Conservation (phyloP, 2,329 filamentous ascomycete species). For the Aspergillus udagawae region DNA sequence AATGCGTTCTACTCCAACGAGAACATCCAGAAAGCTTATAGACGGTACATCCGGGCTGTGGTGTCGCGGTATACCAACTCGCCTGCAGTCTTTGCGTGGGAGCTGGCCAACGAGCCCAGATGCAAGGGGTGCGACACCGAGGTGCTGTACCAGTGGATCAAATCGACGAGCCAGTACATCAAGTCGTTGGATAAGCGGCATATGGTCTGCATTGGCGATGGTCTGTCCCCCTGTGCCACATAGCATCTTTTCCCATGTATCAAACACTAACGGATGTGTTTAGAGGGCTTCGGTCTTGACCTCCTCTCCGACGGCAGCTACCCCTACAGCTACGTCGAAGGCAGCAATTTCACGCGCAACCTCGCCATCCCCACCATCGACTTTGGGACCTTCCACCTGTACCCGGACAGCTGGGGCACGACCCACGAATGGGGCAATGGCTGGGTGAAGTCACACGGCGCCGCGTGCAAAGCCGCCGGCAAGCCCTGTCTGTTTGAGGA, state of each 20-base stretch:
- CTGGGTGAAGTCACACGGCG: constrained; percentile 47
- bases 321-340: constrained; percentile 50
- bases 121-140: constrained; percentile 57
- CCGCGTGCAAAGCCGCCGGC: constrained; percentile 31
- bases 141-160: constrained; percentile 59
- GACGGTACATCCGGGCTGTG: constrained; percentile 57
- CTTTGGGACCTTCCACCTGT: constrained; percentile 54
- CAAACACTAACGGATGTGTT: background rate
- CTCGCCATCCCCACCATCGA: constrained; percentile 52
- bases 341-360: constrained; percentile 50
- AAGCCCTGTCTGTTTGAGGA: constrained; percentile 43
- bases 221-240: constrained; percentile 6
- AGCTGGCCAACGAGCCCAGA: constrained; percentile 63
- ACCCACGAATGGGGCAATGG: constrained; percentile 42
- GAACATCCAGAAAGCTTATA: constrained; percentile 55
- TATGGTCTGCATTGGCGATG: constrained; percentile 60
- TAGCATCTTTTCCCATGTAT: too few species aligned
- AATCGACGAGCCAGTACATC: constrained; percentile 56
- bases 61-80: constrained; percentile 58
- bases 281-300: constrained; percentile 54
- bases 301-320: constrained; percentile 49
- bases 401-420: constrained; percentile 43
- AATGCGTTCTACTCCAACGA: constrained; percentile 56
- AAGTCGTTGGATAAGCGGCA: constrained; percentile 59
- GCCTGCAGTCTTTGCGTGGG: constrained; percentile 62